A percentile compares a stretch with the other conserved stretches of the same genome.
These are phyloP conservation scores for Rhizoclosmatium globosum DNA, from an alignment of 192 early-diverging fungal species.

Conservation along the genomic window DNA sequence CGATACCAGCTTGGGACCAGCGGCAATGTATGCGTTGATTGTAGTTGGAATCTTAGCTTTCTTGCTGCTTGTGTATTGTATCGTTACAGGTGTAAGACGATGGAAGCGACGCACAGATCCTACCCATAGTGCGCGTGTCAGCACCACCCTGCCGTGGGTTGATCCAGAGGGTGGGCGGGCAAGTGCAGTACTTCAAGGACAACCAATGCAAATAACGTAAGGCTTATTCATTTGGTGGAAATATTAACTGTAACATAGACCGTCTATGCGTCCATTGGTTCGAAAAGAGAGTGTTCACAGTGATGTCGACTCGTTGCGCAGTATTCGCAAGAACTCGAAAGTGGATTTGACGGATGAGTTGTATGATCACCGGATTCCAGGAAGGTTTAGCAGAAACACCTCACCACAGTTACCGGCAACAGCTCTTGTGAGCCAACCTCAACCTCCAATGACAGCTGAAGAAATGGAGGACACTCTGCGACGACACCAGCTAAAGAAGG, in stretches of 20 bases:
- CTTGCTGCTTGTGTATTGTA: neutral
- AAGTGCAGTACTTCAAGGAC: neutral
- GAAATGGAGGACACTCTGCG: neutral
- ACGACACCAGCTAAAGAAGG: neutral
- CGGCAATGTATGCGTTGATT: neutral
- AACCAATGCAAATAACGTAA: neutral
- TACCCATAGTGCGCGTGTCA: neutral
- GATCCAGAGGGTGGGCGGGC: too few species aligned
- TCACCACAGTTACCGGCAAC: neutral
- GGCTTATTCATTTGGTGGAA: neutral
- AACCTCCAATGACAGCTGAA: neutral
- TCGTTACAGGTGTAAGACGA: neutral
- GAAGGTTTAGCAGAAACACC: too few species aligned
- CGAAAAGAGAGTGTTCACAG: neutral
- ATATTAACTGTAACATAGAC: neutral
- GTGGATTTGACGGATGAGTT: neutral
- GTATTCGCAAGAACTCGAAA: neutral
- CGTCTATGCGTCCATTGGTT: neutral
- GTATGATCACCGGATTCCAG: slow-evolving; percentile 1
- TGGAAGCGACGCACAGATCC: neutral
- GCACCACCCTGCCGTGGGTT: neutral
- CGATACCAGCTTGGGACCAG: neutral
- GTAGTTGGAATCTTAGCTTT: neutral
- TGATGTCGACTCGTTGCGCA: neutral
- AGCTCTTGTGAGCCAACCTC: neutral